These are phyloP conservation scores for Trifolium subterraneum DNA, from an alignment of 306 rosid genomes.

Conservation along the genomic window DNA sequence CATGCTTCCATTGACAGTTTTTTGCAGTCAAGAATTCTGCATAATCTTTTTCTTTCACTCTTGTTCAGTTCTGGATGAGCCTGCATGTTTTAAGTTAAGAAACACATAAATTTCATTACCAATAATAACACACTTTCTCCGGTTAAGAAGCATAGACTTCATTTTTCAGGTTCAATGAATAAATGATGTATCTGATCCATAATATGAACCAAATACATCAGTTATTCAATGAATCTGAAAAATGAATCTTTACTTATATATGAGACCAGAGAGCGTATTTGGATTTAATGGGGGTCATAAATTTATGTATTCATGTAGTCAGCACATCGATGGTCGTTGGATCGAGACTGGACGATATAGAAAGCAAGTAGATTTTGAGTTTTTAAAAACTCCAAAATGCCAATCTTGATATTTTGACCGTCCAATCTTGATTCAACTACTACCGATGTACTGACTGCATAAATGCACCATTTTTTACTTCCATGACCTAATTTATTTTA, in stretches of 20 bases:
- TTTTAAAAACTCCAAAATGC: neutral
- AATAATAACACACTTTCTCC: neutral
- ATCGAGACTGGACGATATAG: neutral
- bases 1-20: conserved; percentile 95
- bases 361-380: no score
- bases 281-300: neutral
- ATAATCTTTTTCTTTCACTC: conserved; percentile 91
- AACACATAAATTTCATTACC: conserved; percentile 34
- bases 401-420: neutral
- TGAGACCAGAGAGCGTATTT: no score
- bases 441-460: neutral
- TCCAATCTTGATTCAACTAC: neutral
- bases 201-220: no score
- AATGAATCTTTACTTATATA: no score
- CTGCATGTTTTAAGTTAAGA: conserved; percentile 50
- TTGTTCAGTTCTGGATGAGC: conserved; percentile 93
- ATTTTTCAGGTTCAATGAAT: no score
- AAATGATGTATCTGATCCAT: no score
- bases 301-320: neutral
- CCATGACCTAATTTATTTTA: conserved; percentile 34
- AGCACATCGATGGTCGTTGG: neutral
- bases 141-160: no score
- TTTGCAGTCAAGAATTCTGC: conserved; percentile 90
- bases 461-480: neutral
- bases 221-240: no score